phyloP scores from a whole-genome alignment of 345 rosid genomes.

The Aegle marmelos region DNA sequence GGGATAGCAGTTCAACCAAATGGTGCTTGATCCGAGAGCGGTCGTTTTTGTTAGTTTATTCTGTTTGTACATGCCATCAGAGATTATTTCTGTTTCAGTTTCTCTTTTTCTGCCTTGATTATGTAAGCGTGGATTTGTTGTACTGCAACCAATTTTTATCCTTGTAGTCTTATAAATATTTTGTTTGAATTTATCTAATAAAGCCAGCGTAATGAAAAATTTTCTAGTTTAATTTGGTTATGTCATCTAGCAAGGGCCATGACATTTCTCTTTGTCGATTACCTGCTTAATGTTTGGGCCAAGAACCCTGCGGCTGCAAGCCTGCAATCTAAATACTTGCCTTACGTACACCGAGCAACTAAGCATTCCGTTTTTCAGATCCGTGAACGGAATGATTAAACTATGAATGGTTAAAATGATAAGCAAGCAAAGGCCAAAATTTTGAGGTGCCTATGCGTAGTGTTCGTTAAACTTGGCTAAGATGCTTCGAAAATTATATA shows the following conservation, averaged over 20 bases:
- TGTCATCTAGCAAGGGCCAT: background rate
- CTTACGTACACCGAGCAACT: background rate
- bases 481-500: background rate
- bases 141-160: too few relatives aligned
- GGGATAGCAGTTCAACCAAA: slow-evolving; percentile 27
- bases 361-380: background rate
- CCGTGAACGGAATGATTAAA: background rate
- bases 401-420: background rate
- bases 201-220: background rate
- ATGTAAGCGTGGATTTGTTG: background rate
- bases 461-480: background rate
- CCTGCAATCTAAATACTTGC: background rate
- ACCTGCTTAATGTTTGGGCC: background rate
- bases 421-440: background rate
- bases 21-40: background rate
- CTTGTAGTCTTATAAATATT: background rate
- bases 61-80: background rate
- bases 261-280: background rate
- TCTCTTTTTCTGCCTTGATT: background rate
- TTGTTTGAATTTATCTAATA: background rate
- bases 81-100: background rate
- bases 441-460: background rate
- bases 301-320: background rate
- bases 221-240: background rate
- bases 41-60: background rate